Evolutionary conservation across 1,284 basidiomycete species (phyloP).

Genomic region (Dichomitus squalens): DNA sequence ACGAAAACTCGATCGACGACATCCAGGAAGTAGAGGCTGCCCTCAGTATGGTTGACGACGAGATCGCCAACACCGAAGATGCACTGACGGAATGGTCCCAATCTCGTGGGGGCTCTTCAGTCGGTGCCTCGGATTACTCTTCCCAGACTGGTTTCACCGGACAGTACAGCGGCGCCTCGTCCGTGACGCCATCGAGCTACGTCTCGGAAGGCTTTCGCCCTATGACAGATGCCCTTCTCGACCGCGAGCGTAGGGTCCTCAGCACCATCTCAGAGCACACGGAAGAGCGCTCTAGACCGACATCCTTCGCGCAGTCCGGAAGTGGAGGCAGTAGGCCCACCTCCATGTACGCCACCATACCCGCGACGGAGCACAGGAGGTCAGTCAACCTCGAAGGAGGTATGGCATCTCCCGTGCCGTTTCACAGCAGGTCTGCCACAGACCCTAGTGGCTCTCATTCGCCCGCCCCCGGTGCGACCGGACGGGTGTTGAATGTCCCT

Average conservation of each 20-base stretch:
- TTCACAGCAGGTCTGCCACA: constrained; percentile 33
- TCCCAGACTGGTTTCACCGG: constrained; percentile 21
- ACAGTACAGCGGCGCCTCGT: constrained; percentile 20
- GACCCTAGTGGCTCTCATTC: constrained; percentile 27
- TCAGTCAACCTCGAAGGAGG: constrained; percentile 23
- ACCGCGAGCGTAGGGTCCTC: constrained; percentile 30
- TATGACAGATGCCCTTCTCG: constrained; percentile 23
- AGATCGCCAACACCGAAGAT: constrained; percentile 63
- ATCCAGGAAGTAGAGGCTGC: constrained; percentile 66
- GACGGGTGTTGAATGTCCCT: constrained; percentile 41
- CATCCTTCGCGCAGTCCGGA: constrained; percentile 31
- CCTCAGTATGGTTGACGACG: constrained; percentile 63
- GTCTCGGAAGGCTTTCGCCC: constrained; percentile 24
- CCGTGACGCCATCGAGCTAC: constrained; percentile 20
- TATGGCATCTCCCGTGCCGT: constrained; percentile 20
- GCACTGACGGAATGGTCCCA: constrained; percentile 59
- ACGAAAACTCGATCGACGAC: constrained; percentile 49
- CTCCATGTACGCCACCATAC: constrained; percentile 24
- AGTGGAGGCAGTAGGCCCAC: constrained; percentile 28
- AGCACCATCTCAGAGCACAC: constrained; percentile 45
- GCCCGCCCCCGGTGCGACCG: constrained; percentile 12
- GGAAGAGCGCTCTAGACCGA: constrained; percentile 39
- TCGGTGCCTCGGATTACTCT: constrained; percentile 18
- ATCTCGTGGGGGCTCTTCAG: constrained; percentile 26
- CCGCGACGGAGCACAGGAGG: constrained; percentile 28